These are phyloP conservation scores for Endoconidiophora laricicola DNA, from an alignment of 2,329 filamentous ascomycete species.

Conservation along the genomic window DNA sequence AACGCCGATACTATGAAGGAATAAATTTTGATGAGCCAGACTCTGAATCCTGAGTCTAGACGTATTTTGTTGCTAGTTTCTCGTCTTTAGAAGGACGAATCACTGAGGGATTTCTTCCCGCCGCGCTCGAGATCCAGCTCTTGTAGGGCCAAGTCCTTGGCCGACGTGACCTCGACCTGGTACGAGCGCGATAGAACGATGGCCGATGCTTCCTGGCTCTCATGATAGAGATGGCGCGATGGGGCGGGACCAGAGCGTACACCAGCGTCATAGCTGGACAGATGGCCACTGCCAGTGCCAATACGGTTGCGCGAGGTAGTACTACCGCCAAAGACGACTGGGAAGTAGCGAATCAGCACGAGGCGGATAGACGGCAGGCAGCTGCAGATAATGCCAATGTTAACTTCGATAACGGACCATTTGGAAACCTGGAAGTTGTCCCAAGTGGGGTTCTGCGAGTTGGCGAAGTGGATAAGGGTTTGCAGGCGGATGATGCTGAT, in stretches of 20 bases:
- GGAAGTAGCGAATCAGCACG: constrained; percentile 16
- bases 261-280: not conserved
- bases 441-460: constrained; percentile 16
- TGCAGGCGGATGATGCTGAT: constrained; percentile 16
- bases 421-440: constrained; percentile 17
- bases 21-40: no score
- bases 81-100: no score
- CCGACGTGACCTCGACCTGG: constrained; percentile 1
- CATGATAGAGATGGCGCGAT: not conserved
- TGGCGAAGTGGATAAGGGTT: constrained; percentile 15
- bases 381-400: constrained; percentile 19
- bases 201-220: constrained; percentile 2
- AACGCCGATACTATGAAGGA: no score
- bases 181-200: constrained; percentile 9
- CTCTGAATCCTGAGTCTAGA: no score
- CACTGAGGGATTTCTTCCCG: no score
- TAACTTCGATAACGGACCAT: constrained; percentile 20
- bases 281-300: not conserved
- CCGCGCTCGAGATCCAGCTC: not conserved
- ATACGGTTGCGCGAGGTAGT: not conserved
- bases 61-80: no score
- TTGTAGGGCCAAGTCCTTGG: not conserved
- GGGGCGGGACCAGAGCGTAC: not conserved
- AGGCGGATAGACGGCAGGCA: constrained; percentile 18
- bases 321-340: constrained; percentile 10